These are phyloP conservation scores for Dipteronia dyeriana DNA, from an alignment of 345 rosid genomes.

Conservation along the genomic window DNA sequence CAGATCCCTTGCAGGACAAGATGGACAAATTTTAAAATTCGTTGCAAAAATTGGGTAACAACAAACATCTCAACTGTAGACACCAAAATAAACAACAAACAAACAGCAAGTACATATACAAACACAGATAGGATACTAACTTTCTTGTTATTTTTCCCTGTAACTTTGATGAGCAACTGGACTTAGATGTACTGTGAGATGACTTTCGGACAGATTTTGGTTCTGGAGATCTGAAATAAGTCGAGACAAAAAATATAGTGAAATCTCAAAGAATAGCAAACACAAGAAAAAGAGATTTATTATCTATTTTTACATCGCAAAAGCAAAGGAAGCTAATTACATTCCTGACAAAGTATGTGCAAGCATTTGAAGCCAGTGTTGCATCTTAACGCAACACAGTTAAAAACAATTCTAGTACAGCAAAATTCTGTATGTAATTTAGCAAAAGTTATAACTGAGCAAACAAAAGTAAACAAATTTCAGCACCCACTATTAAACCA, in stretches of 20 bases:
- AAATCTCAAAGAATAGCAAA: not conserved
- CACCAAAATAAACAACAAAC: constrained; percentile 10
- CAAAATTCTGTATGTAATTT: not conserved
- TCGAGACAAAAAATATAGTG: constrained; percentile 2
- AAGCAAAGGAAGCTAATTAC: not conserved
- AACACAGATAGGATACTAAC: constrained; percentile 37
- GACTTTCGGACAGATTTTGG: constrained; percentile 34
- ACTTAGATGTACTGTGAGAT: constrained; percentile 35
- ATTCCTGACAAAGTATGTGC: not conserved
- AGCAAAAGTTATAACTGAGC: not conserved
- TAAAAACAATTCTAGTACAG: not conserved
- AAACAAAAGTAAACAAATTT: not conserved
- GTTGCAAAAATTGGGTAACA: not conserved
- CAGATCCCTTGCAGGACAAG: constrained; percentile 58
- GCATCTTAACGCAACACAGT: not conserved
- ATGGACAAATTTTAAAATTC: constrained; percentile 15
- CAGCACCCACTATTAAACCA: not conserved
- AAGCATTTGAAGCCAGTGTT: constrained; percentile 6
- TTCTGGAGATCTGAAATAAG: constrained; percentile 50
- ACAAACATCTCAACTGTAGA: constrained; percentile 1
- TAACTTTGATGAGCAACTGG: constrained; percentile 44
- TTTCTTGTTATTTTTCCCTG: constrained; percentile 79
- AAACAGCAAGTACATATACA: too few species aligned
- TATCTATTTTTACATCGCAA: not conserved
- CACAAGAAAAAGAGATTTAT: not conserved